Evolutionary conservation across 2,329 filamentous ascomycete genomes (phyloP).

Genomic region (Hymenoscyphus infarciens): DNA sequence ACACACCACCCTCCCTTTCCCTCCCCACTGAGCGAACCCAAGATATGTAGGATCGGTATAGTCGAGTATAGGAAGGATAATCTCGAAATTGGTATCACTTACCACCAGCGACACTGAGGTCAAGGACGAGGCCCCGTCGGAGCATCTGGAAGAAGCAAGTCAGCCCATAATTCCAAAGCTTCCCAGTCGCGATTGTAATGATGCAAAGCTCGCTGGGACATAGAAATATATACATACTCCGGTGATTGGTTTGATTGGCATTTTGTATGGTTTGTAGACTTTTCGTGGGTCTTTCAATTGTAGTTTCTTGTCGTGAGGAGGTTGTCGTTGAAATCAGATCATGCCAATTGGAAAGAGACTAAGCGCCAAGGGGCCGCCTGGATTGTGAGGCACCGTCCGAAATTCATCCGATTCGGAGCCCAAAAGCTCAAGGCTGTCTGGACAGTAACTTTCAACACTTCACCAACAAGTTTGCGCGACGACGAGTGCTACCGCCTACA

Average conservation of each 20-base stretch:
- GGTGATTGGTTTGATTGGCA: constrained; percentile 38
- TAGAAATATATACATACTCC: constrained; percentile 31
- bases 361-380: not conserved
- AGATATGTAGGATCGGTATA: not conserved
- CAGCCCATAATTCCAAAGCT: constrained; percentile 27
- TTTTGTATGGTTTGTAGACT: constrained; percentile 28
- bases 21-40: not conserved
- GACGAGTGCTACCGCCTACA: not conserved
- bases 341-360: constrained; percentile 9
- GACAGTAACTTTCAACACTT: not conserved
- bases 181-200: constrained; percentile 11
- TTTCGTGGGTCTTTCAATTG: constrained; percentile 29
- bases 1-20: not conserved
- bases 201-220: not conserved
- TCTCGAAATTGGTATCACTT: constrained; percentile 30
- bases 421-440: not conserved
- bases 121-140: constrained; percentile 54
- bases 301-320: constrained; percentile 27
- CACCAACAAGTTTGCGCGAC: constrained; percentile 8
- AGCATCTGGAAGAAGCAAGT: constrained; percentile 47
- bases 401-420: not conserved
- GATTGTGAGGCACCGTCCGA: too few relatives aligned
- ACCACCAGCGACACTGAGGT: constrained; percentile 55
- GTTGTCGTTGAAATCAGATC: constrained; percentile 27
- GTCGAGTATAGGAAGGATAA: not conserved